These are phyloP conservation scores for Beta corolliflora DNA, from an alignment of 179 eudicot species.

Conservation along the genomic window DNA sequence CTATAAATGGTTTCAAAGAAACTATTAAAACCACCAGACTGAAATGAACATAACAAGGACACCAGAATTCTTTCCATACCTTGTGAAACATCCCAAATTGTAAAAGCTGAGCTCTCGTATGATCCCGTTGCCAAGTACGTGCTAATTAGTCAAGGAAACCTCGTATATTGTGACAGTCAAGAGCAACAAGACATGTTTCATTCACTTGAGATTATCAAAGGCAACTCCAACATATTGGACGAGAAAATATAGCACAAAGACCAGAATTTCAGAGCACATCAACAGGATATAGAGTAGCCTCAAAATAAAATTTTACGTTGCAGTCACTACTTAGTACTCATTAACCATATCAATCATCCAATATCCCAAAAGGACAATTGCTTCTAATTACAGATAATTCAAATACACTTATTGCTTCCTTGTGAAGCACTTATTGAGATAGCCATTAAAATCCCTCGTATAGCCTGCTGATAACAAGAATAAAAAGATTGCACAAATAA, in stretches of 20 bases:
- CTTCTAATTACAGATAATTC: background rate
- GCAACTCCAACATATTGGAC: background rate
- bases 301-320: background rate
- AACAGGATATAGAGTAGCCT: background rate
- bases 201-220: background rate
- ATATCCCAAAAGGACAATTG: background rate
- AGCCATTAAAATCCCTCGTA: background rate
- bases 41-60: background rate
- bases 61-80: slow-evolving; percentile 43
- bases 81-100: slow-evolving; percentile 97
- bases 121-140: slow-evolving; percentile 97
- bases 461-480: background rate
- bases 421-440: background rate
- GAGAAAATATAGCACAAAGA: background rate
- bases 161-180: background rate
- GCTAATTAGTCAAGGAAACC: slow-evolving; percentile 56
- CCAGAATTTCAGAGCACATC: background rate
- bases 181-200: background rate
- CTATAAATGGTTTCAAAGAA: background rate
- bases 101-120: slow-evolving; percentile 86
- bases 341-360: background rate
- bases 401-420: background rate
- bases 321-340: background rate
- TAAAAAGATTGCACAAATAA: background rate
- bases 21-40: background rate